Base-by-base conservation (phyloP, 306 rosid genomes). In the Dryas alaskensis region DNA sequence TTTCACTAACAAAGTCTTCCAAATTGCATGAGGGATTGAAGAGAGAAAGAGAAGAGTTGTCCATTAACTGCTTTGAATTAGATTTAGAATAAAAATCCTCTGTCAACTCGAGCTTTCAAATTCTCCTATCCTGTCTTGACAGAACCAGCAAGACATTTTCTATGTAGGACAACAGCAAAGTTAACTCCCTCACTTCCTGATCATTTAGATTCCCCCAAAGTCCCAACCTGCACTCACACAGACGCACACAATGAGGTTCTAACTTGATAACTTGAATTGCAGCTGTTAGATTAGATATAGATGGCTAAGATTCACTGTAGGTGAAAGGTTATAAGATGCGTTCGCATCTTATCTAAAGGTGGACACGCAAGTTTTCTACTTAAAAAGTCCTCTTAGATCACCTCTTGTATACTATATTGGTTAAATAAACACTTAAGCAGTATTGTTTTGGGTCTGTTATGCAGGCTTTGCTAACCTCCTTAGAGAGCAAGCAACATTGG, bases 401-500 rank as follows among this genome's bases (percentile, higher is more conserved):
- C 11, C 60, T 37, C 14, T 4, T 11, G 46, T 53, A 2, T 69
- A 10, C 22, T 13, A 10, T 44, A 9, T 57, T 13, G 8, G 48
- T 27, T 43, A 40, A 14, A 45, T 46, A 7, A 42, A 62, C 16
- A 22, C 11, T 14, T 40, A 5, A 40, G n/a, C 48, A 62, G 37
- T 2, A 62, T 8, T 5, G 22, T 39, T 14, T 12, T 55, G 10
- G 57, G 10, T 72, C 4, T 58, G 13, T 59, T 46, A 0, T 72
- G 57, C 78, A 65, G 44, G 49, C 50, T 52, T 66, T 59, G 52
- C 54, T 14, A 14, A 48, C 51, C 10, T 27, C 7, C 54, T 75
- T 25, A 31, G 22, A 69, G 60, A 45, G 47, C 6, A 67, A 59
- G 67, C 61, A 58, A 44, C 12, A 4, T 55, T 19, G 6, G 11